Conservation (phyloP, 225 moss, liverwort and hornwort species). For the Climacium dendroides region DNA sequence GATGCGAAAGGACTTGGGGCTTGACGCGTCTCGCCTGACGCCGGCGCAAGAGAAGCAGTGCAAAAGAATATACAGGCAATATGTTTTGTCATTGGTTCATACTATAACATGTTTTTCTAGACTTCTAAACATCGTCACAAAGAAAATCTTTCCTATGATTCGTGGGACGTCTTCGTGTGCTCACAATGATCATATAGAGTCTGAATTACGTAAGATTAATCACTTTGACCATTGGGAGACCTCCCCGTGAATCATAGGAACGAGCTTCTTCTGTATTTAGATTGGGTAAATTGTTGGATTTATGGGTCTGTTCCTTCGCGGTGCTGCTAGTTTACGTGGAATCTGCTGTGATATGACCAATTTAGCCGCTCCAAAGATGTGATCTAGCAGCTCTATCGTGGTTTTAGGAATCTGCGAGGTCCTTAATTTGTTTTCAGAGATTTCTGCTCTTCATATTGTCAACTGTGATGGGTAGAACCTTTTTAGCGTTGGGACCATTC, state of each 20-base stretch:
- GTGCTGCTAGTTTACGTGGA: neutral
- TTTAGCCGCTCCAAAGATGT: neutral
- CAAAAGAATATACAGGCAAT: slow-evolving; percentile 43
- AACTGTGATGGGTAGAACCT: neutral
- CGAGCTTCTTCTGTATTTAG: neutral
- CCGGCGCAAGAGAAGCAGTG: slow-evolving; percentile 19
- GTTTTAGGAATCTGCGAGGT: neutral
- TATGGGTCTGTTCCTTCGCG: neutral
- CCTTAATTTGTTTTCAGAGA: neutral
- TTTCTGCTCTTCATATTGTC: neutral
- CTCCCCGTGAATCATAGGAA: neutral
- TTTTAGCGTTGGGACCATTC: neutral
- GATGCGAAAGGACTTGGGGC: slow-evolving; percentile 11
- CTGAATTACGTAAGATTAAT: neutral
- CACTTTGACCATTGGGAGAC: neutral
- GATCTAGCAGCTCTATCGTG: neutral
- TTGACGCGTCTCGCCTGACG: neutral
- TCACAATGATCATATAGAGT: neutral
- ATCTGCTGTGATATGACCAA: neutral
- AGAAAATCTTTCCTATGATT: neutral
- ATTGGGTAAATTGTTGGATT: neutral
- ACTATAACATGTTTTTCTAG: neutral
- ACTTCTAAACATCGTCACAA: neutral
- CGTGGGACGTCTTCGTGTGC: neutral
- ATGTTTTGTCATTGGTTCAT: neutral